phyloP scores from a whole-genome alignment of 108 stramenopile species.

The Fistulifera pelliculosa region DNA sequence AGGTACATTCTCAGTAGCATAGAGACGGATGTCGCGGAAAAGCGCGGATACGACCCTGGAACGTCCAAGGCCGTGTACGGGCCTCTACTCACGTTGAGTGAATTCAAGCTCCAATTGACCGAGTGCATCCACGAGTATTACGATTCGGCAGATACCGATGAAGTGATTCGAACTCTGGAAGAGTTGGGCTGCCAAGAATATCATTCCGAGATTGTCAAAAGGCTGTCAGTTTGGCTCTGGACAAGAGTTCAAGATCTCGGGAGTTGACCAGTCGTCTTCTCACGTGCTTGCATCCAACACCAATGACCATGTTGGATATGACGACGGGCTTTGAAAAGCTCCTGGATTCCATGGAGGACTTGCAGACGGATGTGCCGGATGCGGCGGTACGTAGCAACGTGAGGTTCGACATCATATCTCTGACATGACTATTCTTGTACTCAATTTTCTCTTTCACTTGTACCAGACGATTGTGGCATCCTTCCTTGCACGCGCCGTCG shows the following conservation, averaged over 20 bases:
- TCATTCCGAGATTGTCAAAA: slow-evolving; percentile 72
- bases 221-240: slow-evolving; percentile 60
- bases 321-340: slow-evolving; percentile 80
- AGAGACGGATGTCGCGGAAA: slow-evolving; percentile 24
- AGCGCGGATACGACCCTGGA: slow-evolving; percentile 30
- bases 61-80: slow-evolving; percentile 58
- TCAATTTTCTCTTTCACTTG: neutral
- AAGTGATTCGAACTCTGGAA: slow-evolving; percentile 65
- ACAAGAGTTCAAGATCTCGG: slow-evolving; percentile 73
- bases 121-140: slow-evolving; percentile 58
- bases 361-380: slow-evolving; percentile 84
- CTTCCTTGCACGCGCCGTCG: slow-evolving; percentile 90
- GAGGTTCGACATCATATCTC: neutral
- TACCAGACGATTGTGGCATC: slow-evolving; percentile 65
- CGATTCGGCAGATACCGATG: slow-evolving; percentile 67
- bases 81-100: slow-evolving; percentile 66
- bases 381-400: slow-evolving; percentile 43
- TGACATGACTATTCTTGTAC: slow-evolving; percentile 1
- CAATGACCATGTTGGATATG: slow-evolving; percentile 66
- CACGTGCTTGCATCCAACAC: slow-evolving; percentile 73
- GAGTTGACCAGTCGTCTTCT: slow-evolving; percentile 80
- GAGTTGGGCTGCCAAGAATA: slow-evolving; percentile 70
- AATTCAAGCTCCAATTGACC: slow-evolving; percentile 76
- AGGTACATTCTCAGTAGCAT: slow-evolving; percentile 42
- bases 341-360: slow-evolving; percentile 78